phyloP scores from a whole-genome alignment of 345 rosid species.

The Populus alba region DNA sequence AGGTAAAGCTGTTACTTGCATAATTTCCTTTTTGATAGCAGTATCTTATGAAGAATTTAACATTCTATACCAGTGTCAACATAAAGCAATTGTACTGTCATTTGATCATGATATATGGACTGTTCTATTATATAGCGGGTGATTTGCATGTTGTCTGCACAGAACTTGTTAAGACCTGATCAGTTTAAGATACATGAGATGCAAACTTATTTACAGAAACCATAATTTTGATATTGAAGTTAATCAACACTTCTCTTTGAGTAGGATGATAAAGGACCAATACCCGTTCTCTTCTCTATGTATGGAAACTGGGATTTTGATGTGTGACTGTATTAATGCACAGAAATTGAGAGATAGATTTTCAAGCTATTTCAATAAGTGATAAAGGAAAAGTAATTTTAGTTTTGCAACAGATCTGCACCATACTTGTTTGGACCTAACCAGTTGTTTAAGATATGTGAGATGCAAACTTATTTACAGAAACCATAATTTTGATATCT shows the following conservation, averaged over 20 bases:
- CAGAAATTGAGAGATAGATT: background rate
- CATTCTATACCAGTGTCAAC: background rate
- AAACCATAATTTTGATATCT: background rate
- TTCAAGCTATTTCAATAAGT: background rate
- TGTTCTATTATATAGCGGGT: background rate
- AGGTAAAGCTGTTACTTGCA: conserved; percentile 41
- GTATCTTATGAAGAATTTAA: background rate
- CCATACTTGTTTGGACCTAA: background rate
- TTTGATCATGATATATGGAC: background rate
- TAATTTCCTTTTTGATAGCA: background rate
- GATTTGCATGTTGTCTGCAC: background rate
- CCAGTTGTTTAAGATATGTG: background rate
- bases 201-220: background rate
- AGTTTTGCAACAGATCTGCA: background rate
- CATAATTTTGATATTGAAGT: background rate
- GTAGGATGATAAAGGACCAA: background rate
- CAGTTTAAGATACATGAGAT: background rate
- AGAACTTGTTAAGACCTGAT: background rate
- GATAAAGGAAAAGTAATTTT: background rate
- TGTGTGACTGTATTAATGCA: background rate
- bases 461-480: background rate
- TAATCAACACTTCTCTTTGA: too few relatives aligned
- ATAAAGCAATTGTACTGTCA: background rate
- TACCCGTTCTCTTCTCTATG: background rate
- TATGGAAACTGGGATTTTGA: background rate